Percentiles rank a stretch among this genome's conserved stretches.
phyloP scores from a whole-genome alignment of 1,139 yeast genomes.

The Pichiaceae sp. region DNA sequence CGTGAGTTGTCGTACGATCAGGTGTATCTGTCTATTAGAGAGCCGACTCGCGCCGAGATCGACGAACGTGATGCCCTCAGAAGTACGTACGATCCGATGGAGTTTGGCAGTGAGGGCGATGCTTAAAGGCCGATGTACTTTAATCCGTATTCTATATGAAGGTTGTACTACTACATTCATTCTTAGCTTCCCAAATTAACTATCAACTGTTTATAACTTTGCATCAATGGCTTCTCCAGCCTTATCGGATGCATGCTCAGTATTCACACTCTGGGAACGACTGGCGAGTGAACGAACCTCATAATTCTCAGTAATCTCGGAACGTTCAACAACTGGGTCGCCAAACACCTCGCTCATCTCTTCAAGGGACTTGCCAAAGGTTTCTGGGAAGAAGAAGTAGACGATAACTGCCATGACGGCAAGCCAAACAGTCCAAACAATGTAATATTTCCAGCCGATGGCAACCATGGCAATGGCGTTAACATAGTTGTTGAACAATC shows the following conservation, averaged over 20 bases:
- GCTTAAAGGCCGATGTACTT: neutral
- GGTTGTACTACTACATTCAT: too few relatives aligned
- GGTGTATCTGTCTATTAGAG: constrained; percentile 57
- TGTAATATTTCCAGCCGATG: constrained; percentile 29
- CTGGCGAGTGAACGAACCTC: too few relatives aligned
- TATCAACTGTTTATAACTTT: too few relatives aligned
- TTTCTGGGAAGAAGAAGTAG: constrained; percentile 39
- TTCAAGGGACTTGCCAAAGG: constrained; percentile 45
- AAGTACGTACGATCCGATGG: constrained; percentile 72
- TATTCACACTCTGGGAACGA: too few relatives aligned
- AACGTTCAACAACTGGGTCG: neutral
- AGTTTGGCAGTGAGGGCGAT: constrained; percentile 39
- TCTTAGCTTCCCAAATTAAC: too few relatives aligned
- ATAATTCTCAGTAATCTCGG: constrained; percentile 6
- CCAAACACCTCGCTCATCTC: constrained; percentile 39
- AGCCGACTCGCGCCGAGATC: constrained; percentile 64
- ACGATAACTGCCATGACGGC: constrained; percentile 6
- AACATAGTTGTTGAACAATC: constrained; percentile 21
- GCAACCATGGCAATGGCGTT: constrained; percentile 28
- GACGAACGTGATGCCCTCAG: constrained; percentile 59
- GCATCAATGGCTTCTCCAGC: too few relatives aligned
- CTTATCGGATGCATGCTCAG: too few relatives aligned
- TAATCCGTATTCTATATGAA: neutral
- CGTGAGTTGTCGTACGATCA: constrained; percentile 33
- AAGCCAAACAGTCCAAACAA: constrained; percentile 27